These are phyloP conservation scores for Ceratobasidium sp. DNA, from an alignment of 1,284 basidiomycete genomes.

Conservation along the genomic window DNA sequence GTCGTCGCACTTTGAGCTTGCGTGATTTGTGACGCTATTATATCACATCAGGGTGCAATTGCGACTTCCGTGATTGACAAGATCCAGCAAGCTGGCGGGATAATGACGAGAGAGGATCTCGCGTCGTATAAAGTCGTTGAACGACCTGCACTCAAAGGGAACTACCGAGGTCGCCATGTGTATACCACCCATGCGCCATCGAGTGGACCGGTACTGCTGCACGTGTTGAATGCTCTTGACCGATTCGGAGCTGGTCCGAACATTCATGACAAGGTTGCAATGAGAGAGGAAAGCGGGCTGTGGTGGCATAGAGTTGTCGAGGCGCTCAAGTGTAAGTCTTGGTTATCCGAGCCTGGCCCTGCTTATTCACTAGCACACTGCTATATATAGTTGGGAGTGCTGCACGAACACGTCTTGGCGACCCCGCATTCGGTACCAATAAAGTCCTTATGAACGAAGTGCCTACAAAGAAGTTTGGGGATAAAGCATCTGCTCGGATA, in stretches of 20 bases:
- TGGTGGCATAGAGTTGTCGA: constrained; percentile 73
- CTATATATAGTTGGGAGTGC: constrained; percentile 51
- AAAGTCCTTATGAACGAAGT: constrained; percentile 68
- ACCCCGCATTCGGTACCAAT: constrained; percentile 71
- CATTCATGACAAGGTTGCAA: constrained; percentile 13
- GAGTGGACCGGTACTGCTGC: constrained; percentile 76
- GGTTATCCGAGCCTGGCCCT: too few relatives aligned
- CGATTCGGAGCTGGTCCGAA: constrained; percentile 43
- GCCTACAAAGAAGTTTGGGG: constrained; percentile 73
- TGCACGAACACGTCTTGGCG: constrained; percentile 78
- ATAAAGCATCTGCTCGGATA: constrained; percentile 67
- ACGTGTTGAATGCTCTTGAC: constrained; percentile 50
- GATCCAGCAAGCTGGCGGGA: constrained; percentile 76
- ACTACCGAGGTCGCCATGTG: constrained; percentile 77
- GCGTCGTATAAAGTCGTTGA: constrained; percentile 75
- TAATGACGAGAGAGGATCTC: constrained; percentile 76
- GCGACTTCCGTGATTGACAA: constrained; percentile 76
- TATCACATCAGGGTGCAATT: constrained; percentile 66
- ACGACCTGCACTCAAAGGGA: constrained; percentile 75
- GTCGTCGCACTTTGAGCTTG: constrained; percentile 41
- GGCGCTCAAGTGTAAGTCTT: constrained; percentile 75
- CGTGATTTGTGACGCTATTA: constrained; percentile 34
- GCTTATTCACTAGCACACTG: not conserved
- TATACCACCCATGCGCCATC: constrained; percentile 87
- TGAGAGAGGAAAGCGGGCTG: constrained; percentile 22